phyloP scores from a whole-genome alignment of 2,329 filamentous ascomycete species.

The Rhynchosporium graminicola region DNA sequence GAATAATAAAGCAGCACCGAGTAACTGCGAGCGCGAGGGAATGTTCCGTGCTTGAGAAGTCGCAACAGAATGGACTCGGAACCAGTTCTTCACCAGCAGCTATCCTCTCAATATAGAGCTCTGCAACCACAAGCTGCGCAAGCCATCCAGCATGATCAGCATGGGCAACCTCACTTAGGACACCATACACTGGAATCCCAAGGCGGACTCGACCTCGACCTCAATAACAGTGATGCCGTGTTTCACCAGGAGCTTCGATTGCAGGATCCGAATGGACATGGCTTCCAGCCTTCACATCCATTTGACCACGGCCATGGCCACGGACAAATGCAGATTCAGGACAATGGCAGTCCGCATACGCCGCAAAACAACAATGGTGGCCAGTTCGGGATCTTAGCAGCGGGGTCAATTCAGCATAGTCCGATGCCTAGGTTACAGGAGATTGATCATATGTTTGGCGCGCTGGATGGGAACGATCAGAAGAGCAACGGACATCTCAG shows the following conservation, averaged over 20 bases:
- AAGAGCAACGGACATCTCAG: conserved; percentile 55
- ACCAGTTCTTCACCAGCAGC: conserved; percentile 38
- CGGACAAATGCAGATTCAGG: conserved; percentile 37
- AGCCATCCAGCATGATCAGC: conserved; percentile 40
- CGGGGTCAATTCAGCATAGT: conserved; percentile 40
- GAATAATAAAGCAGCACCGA: conserved; percentile 34
- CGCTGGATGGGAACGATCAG: conserved; percentile 43
- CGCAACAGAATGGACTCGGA: conserved; percentile 38
- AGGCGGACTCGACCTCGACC: conserved; percentile 44
- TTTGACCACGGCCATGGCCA: conserved; percentile 42
- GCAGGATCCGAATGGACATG: conserved; percentile 41
- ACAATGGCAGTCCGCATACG: conserved; percentile 40
- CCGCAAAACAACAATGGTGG: conserved; percentile 43
- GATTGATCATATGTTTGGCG: conserved; percentile 44
- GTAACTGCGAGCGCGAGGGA: conserved; percentile 19
- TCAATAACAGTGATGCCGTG: conserved; percentile 44
- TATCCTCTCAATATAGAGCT: conserved; percentile 35
- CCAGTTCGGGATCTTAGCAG: conserved; percentile 51
- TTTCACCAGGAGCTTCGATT: conserved; percentile 44
- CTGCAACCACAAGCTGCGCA: conserved; percentile 40
- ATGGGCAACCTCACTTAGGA: conserved; percentile 38
- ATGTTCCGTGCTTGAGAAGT: conserved; percentile 31
- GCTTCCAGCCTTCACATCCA: conserved; percentile 40
- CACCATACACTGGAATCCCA: conserved; percentile 43
- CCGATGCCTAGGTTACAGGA: conserved; percentile 41